Base-by-base conservation (phyloP, 2,329 filamentous ascomycete species). In the Parafenestella ontariensis region DNA sequence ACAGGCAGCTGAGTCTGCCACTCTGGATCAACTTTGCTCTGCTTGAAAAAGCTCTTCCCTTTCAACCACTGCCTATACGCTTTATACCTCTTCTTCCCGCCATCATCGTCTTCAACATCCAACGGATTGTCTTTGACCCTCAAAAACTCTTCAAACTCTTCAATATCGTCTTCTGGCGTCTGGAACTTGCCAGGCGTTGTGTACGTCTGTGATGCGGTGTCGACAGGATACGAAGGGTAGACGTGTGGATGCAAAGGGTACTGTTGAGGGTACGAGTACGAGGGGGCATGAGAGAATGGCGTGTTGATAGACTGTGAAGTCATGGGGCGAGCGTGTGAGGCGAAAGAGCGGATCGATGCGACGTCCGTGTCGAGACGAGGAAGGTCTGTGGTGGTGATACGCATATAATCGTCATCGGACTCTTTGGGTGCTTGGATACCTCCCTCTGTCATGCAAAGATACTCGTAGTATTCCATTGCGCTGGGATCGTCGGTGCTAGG, bases 1-100 rank as follows among this genome's bases (percentile, higher is more conserved):
- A 72, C 58, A 45, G 71, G 71, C 29, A 74, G 50, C 52, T 74
- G 70, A 49, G 62, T 69, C 62, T 68, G 62, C 72, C 72, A 82
- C 70, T 82, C 80, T 1, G 80, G 80, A 76, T 82, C 80, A 34
- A 82, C 78, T 64, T 82, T 82, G 57, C 80, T 82, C 81, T 97
- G 93, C 78, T 98, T 98, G 76, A 98, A 98, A 68, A 98, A 84
- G 68, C 92, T 96, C 80, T 97, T 98, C 17, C 94, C 94, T 58
- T 88, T 85, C 70, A 99, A 81, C 94, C 95, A 99, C 77, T 97
- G 96, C 68, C 89, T 82, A 77, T 99, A 99, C 9, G 93, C 91
- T 78, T 96, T 98, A 76, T 99, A 99, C 65, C 95, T 83, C 83
- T 98, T 97, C 84, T 96, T 98, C 36, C 85, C 83, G 41, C 87